Base-by-base conservation (phyloP, 352 stramenopile species). In the Peronospora belbahrii region DNA sequence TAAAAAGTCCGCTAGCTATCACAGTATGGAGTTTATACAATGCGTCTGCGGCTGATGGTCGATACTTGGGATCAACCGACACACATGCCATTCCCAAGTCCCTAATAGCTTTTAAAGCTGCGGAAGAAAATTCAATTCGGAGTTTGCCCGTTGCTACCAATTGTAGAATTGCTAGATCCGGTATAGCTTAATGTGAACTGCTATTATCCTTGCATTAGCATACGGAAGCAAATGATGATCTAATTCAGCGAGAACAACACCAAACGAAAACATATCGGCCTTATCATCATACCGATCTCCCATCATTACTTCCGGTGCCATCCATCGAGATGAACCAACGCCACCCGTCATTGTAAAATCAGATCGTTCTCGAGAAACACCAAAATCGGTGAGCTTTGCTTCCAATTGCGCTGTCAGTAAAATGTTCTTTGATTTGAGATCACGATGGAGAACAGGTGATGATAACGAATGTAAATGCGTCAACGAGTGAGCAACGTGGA, bases 221-320 rank as follows among this genome's bases (percentile, higher is more conserved):
- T 70, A 73, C 27, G 62, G 62, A 6, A 73, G 44, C 4, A 24
- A 8, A 22, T 75, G 62, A 9, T 56, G 30, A 23, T 75, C 65
- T 22, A 75, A 31, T 24, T 75, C 65, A 6, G 59, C 48, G 32
- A 75, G 28, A 32, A 75, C 65, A 3, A 72, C 59, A 23, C 65
- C 65, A 24, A 75, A 73, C 18, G 65, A 73, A 40, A 70, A 75
- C 38, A 73, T 66, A 34, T 75, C 65, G 18, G 62, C 65, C 30
- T 72, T 75, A 38, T 70, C 51, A 17, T 72, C 62, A 48, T 73
- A 72, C 2, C 49, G 44, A 30, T 70, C 59, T 6, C 65, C 59
- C 55, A 73, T 65, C 50, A 75, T 65, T 14, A 75, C 61, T 41
- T 71, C 65, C 3, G 61, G 65, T 10, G 65, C 65, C 60, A 74